Evolutionary conservation across 2,329 filamentous ascomycete species (phyloP), one percentile per base, ranked within the genome.

Genomic region (Verticillium longisporum): DNA sequence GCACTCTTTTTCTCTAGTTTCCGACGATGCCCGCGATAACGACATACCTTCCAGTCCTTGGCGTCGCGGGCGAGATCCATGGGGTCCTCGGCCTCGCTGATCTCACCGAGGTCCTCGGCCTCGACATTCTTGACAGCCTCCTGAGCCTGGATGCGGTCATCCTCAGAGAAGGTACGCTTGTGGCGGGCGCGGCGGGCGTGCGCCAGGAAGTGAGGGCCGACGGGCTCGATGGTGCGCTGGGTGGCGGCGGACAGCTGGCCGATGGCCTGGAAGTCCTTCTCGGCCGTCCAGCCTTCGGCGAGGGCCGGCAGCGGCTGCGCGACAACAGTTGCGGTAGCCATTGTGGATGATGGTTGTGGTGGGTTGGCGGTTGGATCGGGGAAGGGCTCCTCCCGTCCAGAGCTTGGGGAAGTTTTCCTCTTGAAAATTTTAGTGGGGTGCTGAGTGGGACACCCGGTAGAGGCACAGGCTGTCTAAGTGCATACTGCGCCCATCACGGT

Each of bases 81-180:
- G 61, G 92, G 89, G 73, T 98, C 94, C 79, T 99, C 95, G 34
- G 89, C 81, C 80, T 99, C 95, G 77, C 91, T 96, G 75, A 96
- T 92, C 64, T 98, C 93, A 71, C 89, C 91, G 65, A 88, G 88
- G 62, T 97, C 92, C 60, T 92, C 90, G 66, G 95, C 90, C 77
- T 98, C 94, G 60, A 96, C 87, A 78, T 96, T 97, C 87, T 96
- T 97, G 73, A 93, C 92, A 68, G 89, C 92, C 77, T 96, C 88
- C 77, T 96, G 90, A 57, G 95, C 95, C 81, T 97, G 92, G 73
- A 99, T 96, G 67, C 93, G 90, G 76, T 99, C 95, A 78, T 99
- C 95, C 80, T 99, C 94, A 71, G 91, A 96, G 80, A 99, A 99
- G 58, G 95, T 99, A 72, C 95, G 92, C 82, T 96, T 92, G 80